These are phyloP conservation scores for Daldinia childiae DNA, from an alignment of 495 filamentous ascomycete species.

Conservation along the genomic window DNA sequence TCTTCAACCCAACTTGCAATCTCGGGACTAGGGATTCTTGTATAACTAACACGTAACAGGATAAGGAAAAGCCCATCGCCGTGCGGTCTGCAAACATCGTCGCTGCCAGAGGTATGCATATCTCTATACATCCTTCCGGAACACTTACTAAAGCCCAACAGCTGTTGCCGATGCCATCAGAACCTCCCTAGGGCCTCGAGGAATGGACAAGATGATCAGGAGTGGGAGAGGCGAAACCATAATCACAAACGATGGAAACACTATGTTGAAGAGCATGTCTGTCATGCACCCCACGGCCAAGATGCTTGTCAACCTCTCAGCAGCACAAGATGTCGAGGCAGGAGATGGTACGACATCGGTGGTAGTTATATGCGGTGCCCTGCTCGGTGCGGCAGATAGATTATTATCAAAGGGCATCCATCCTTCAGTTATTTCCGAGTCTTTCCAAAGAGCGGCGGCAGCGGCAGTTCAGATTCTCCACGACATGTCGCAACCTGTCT, in stretches of 20 bases:
- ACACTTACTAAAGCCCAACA: conserved; percentile 48
- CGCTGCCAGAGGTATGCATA: conserved; percentile 83
- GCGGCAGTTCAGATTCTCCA: conserved; percentile 89
- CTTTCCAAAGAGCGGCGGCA: conserved; percentile 92
- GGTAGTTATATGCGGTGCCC: conserved; percentile 93
- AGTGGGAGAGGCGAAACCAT: conserved; percentile 95
- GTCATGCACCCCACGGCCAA: conserved; percentile 98
- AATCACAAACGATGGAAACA: conserved; percentile 99
- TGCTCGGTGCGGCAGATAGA: conserved; percentile 92
- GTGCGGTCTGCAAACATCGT: conserved; percentile 96
- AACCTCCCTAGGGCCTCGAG: conserved; percentile 69
- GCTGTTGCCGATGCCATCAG: conserved; percentile 97
- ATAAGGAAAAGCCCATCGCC: conserved; percentile 98
- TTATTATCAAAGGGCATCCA: conserved; percentile 93
- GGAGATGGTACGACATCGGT: conserved; percentile 99
- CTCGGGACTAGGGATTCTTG: conserved; percentile 17
- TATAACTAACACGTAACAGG: conserved; percentile 66
- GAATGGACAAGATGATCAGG: conserved; percentile 99
- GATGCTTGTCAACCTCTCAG: conserved; percentile 97
- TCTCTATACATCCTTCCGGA: conserved; percentile 7
- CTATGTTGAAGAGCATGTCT: conserved; percentile 97
- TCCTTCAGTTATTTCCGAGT: conserved; percentile 95
- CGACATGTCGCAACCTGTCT: conserved; percentile 94
- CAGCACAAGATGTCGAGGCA: conserved; percentile 97
- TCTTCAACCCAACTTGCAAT: conserved; percentile 16